Conservation (phyloP, 495 filamentous ascomycete genomes). For the Platismatia glauca region DNA sequence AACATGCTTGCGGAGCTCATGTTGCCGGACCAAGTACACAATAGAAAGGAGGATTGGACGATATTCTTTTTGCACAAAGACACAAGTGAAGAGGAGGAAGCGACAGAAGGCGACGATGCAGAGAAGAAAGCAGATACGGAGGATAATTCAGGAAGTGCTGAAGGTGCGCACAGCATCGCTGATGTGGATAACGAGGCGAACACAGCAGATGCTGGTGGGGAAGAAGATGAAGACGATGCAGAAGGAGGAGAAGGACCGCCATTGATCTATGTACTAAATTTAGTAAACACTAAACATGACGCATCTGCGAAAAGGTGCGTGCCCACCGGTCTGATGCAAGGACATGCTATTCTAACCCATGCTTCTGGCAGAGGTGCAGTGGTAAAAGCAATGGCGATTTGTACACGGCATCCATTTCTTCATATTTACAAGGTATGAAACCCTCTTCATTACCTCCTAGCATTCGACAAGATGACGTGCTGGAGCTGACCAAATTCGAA, state of each 20-base stretch:
- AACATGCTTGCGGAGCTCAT: constrained; percentile 97
- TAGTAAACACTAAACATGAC: constrained; percentile 97
- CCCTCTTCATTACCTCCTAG: neutral
- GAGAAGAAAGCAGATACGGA: constrained; percentile 36
- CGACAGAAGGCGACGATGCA: constrained; percentile 47
- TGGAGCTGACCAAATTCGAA: constrained; percentile 28
- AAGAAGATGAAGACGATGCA: constrained; percentile 42
- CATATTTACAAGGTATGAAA: constrained; percentile 87
- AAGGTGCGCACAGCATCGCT: constrained; percentile 21
- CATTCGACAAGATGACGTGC: neutral
- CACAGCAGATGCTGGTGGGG: constrained; percentile 33
- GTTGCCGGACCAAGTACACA: constrained; percentile 95
- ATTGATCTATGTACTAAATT: constrained; percentile 94
- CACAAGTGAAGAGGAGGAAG: constrained; percentile 68
- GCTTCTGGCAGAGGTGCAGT: constrained; percentile 63
- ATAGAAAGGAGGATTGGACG: constrained; percentile 95
- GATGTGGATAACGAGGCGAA: constrained; percentile 44
- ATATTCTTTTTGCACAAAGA: constrained; percentile 99
- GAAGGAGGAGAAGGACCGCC: constrained; percentile 70
- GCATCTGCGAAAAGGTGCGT: constrained; percentile 67
- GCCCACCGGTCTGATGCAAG: neutral
- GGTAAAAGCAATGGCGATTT: constrained; percentile 99
- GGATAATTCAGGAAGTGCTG: constrained; percentile 32
- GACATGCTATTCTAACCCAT: neutral
- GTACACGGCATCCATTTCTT: constrained; percentile 94